A percentile compares a stretch with the other conserved stretches of the same genome.
Evolutionary conservation across 176 grass and related monocot species (phyloP).

Genomic region (Calamus simplicifolius): DNA sequence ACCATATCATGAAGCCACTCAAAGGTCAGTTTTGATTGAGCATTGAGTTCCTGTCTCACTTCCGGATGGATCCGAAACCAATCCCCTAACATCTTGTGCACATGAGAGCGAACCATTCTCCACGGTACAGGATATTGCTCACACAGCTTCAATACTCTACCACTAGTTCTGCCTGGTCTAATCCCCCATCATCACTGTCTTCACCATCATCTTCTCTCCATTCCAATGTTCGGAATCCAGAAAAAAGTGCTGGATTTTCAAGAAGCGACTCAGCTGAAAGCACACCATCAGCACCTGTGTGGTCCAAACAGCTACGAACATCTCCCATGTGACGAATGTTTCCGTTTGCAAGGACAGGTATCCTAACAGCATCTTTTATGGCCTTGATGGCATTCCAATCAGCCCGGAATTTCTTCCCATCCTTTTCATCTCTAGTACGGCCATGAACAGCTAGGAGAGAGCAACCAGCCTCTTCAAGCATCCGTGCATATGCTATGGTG

Average conservation of each 20-base stretch:
- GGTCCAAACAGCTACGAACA: conserved; percentile 63
- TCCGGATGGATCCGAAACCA: conserved; percentile 85
- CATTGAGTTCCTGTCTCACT: conserved; percentile 83
- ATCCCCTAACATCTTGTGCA: conserved; percentile 90
- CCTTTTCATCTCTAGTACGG: conserved; percentile 86
- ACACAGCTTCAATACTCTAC: conserved; percentile 83
- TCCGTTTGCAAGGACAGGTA: conserved; percentile 97
- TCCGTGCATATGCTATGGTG: conserved; percentile 78
- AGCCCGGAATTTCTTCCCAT: conserved; percentile 84
- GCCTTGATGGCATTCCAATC: conserved; percentile 83
- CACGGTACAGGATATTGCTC: conserved; percentile 91
- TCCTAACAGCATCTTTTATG: conserved; percentile 64
- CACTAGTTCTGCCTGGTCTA: conserved; percentile 73
- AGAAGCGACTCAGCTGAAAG: conserved; percentile 90
- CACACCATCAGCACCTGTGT: conserved; percentile 82
- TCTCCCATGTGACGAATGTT: conserved; percentile 83
- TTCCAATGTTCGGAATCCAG: conserved; percentile 59
- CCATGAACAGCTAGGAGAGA: conserved; percentile 92
- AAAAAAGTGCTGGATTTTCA: conserved; percentile 91
- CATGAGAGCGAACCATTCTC: conserved; percentile 90
- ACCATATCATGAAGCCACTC: conserved; percentile 87
- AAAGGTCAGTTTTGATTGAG: conserved; percentile 65
- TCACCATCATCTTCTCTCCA: conserved; percentile 56
- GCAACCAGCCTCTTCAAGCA: conserved; percentile 93
- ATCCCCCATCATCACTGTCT: conserved; percentile 4